Evolutionary conservation across 1,139 yeast genomes (phyloP), one percentile per base, ranked within the genome.

Genomic region (Saccharomyces hybrid): DNA sequence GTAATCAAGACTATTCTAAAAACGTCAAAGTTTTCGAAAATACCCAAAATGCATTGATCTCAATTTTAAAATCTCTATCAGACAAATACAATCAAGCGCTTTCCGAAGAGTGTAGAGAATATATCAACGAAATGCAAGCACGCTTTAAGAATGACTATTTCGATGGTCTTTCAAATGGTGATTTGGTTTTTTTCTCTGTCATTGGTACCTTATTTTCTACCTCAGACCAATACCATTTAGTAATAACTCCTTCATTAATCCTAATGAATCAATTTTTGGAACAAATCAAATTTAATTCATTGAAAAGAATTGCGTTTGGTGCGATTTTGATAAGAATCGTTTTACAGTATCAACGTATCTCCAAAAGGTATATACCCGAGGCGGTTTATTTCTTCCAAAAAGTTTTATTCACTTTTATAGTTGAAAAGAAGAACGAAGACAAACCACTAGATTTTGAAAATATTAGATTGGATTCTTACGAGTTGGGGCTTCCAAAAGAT

Each of bases 211-310:
- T 91, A 8, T 95, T 87, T 66, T 90, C 99, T 0, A 88, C 97
- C 0, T 93, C 99, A 0, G 99, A 95, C 75, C 95, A 90, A 66
- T 93, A 88, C 70, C 98, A 95, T 75, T 77, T 89, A 59, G 86
- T 93, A 16, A 91, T 85, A 3, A 90, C 97, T 0, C 97, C 98
- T 2, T 79, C 95, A 1, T 74, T 82, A 41, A 79, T 93, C 46
- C 70, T 89, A 48, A 82, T 90, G 75, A 81, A 85, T 53, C 93
- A 89, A 69, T 76, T 82, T 26, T 73, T 91, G 53, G 81, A 85
- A 46, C 80, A 79, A 57, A 66, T 78, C 34, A 73, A 78, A 38
- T 67, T 73, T 28, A 68, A 69, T 28, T 62, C 75, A 5, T 56
- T 74, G 28, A 69, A 69, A 9, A 78, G 75, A 53, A 58, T 81